Conservation (phyloP, 176 grass and related monocot genomes). For the Carex myosuroides region DNA sequence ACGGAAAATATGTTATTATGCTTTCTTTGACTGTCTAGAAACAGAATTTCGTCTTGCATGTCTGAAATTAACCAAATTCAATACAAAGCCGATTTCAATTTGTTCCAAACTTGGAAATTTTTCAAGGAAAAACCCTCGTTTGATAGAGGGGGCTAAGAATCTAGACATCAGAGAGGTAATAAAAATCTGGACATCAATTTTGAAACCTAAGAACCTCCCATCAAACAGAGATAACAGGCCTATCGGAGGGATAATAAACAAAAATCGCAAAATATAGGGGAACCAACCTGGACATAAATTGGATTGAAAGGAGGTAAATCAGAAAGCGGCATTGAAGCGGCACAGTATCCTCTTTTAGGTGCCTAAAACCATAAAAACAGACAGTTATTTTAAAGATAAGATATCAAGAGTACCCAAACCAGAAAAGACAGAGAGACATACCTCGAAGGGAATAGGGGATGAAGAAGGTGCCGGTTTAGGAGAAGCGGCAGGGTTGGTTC, state of each 20-base stretch:
- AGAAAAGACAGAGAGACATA: background rate
- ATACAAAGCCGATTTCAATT: background rate
- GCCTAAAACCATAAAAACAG: background rate
- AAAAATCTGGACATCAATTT: no score
- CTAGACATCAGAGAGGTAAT: background rate
- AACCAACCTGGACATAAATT: slow-evolving; percentile 14
- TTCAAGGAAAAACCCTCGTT: background rate
- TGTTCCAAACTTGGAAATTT: background rate
- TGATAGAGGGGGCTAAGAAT: no score
- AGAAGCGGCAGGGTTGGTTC: background rate
- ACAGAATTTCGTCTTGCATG: background rate
- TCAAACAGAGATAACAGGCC: background rate
- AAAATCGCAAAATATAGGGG: background rate
- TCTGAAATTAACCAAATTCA: background rate
- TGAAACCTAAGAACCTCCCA: background rate
- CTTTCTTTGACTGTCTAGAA: background rate
- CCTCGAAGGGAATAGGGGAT: background rate
- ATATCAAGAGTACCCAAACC: background rate
- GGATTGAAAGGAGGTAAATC: background rate
- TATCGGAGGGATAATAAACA: background rate
- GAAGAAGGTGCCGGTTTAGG: background rate
- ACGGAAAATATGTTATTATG: background rate
- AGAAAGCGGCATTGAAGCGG: background rate
- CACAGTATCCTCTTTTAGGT: background rate
- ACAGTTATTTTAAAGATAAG: background rate